A percentile compares a stretch with the other conserved stretches of the same genome.
phyloP scores from a whole-genome alignment of 176 grass and related monocot species.

The Zoysia japonica region DNA sequence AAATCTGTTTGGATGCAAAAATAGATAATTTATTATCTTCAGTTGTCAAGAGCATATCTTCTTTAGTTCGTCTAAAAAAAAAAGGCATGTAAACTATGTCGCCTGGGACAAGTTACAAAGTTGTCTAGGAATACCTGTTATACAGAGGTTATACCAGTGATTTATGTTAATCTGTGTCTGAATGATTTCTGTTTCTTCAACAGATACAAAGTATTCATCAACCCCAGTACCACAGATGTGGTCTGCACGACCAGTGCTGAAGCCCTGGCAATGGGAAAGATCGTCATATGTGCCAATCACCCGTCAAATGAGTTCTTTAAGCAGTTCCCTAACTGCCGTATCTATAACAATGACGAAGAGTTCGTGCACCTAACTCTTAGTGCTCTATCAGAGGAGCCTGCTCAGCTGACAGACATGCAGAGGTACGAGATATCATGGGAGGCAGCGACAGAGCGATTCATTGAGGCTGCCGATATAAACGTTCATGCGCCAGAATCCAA shows the following conservation, averaged over 20 bases:
- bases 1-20: constrained; percentile 8
- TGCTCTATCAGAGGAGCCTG: constrained; percentile 69
- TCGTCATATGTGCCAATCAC: constrained; percentile 88
- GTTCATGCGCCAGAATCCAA: constrained; percentile 32
- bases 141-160: background rate
- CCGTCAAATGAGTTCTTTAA: constrained; percentile 99
- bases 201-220: constrained; percentile 96
- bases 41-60: background rate
- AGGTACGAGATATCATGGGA: constrained; percentile 85
- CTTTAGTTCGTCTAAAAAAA: background rate
- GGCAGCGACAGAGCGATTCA: constrained; percentile 78
- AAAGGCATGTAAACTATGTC: constrained; percentile 6
- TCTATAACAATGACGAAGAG: constrained; percentile 72
- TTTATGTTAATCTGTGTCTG: constrained; percentile 33
- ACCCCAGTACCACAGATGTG: constrained; percentile 94
- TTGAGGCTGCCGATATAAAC: constrained; percentile 63
- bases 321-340: constrained; percentile 85
- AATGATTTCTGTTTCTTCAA: constrained; percentile 29
- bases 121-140: background rate
- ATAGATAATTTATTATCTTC: background rate
- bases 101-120: constrained; percentile 1
- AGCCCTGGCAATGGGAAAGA: constrained; percentile 97
- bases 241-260: constrained; percentile 91
- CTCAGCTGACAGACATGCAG: constrained; percentile 62
- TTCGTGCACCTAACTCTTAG: constrained; percentile 74